These are phyloP conservation scores for Trichosporon ovoides DNA, from an alignment of 1,284 basidiomycete genomes.

Conservation along the genomic window DNA sequence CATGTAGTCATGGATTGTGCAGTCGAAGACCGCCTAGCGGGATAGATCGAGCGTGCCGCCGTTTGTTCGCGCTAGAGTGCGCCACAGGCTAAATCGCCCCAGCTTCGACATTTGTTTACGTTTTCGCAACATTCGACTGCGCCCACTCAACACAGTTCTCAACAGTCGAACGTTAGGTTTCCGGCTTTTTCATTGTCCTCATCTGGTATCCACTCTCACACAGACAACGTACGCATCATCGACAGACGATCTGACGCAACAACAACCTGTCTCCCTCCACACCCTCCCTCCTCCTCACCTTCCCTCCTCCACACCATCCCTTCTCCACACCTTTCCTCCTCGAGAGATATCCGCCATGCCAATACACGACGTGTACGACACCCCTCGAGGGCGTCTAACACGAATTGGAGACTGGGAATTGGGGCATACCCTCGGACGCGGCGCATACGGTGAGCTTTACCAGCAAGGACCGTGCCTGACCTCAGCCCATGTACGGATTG, in stretches of 20 bases:
- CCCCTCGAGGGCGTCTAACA: slow-evolving; percentile 29
- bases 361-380: slow-evolving; percentile 11
- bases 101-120: no score
- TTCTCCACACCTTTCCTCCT: neutral
- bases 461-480: neutral
- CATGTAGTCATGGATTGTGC: neutral
- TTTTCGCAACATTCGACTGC: no score
- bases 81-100: no score
- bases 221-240: no score
- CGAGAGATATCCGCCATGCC: neutral
- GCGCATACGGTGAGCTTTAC: slow-evolving; percentile 39
- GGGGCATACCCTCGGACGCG: slow-evolving; percentile 41
- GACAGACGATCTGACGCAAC: no score
- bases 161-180: no score
- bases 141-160: no score
- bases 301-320: neutral
- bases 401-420: slow-evolving; percentile 41
- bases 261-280: no score
- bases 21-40: neutral
- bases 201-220: no score
- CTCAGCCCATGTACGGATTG: slow-evolving; percentile 46
- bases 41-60: no score
- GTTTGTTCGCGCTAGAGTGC: no score
- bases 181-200: no score
- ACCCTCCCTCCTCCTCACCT: neutral